Conservation (phyloP, 108 stramenopile genomes). For the Cyclostephanos invisitatus region DNA sequence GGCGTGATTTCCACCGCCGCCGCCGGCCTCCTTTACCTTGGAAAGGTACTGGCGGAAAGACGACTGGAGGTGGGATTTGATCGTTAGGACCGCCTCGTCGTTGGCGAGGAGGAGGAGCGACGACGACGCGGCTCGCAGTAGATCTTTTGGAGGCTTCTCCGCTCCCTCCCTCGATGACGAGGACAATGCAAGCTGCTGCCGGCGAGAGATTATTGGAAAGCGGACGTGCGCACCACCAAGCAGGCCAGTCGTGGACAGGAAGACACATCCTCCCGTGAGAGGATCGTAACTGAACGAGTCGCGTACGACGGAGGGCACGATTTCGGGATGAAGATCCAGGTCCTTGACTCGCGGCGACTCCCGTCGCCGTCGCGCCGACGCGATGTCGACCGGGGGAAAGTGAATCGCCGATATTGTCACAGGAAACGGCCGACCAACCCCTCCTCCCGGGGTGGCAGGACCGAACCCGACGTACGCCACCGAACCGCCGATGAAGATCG, state of each 20-base stretch:
- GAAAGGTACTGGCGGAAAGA: conserved; percentile 31
- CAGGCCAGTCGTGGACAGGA: conserved; percentile 31
- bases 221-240: conserved; percentile 32
- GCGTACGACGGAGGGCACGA: conserved; percentile 20
- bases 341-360: conserved; percentile 20
- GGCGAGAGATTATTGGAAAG: conserved; percentile 8
- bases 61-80: conserved; percentile 38
- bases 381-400: conserved; percentile 6
- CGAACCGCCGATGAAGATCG: conserved; percentile 2
- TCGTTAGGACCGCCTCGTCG: conserved; percentile 22
- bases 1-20: conserved; percentile 3
- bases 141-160: background rate
- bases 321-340: conserved; percentile 21
- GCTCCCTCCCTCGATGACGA: background rate
- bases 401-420: conserved; percentile 32
- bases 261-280: conserved; percentile 34
- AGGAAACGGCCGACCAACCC: conserved; percentile 3
- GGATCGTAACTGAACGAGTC: conserved; percentile 35
- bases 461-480: conserved; percentile 22
- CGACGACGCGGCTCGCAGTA: background rate
- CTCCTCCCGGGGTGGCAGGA: background rate
- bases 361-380: background rate
- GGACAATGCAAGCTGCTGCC: background rate
- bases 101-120: conserved; percentile 6
- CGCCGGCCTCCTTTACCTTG: conserved; percentile 4